Base-by-base conservation (phyloP, 2,329 filamentous ascomycete genomes). In the Sporothrix humicola region DNA sequence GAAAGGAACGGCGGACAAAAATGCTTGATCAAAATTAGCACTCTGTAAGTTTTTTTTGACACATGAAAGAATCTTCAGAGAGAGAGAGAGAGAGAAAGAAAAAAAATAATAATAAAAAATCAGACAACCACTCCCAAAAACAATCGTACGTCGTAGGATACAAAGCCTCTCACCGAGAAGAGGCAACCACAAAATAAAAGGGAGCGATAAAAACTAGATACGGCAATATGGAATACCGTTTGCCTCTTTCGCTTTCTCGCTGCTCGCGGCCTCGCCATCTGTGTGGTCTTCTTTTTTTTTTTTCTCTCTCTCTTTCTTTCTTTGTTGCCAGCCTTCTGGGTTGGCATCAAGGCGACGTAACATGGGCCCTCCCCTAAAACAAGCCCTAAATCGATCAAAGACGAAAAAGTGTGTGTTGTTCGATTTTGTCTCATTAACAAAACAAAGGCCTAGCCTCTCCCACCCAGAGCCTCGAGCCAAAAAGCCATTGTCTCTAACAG, bases 331-430 rank as follows among this genome's bases (percentile, higher is more conserved):
- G 56, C 61, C 37, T 13, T 65, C 37, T 23, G 61, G 42, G 17
- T 66, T 66, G 42, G 61, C 61, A 48, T 48, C 9, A 26, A 48
- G 44, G 61, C 10, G 42, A 66, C 61, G 61, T 66, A 26, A 66
- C 61, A 66, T 66, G 20, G 61, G 10, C 61, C 61, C 44, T 44
- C 13, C 31, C 31, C 31, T 61, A 42, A n/a, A 61, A 42, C 3
- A 37, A 23, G 6, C 6, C 58, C 6, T 15, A 37, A 59, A 13
- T 15, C 56, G 13, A 59, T 42, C 58, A 63, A 65, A 65, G 37
- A 20, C 59, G 31, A 44, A 20, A 63, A 63, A 12, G 2, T 12
- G 3, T 65, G n/a, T 3, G 31, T 37, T 37, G 31, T 23, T 23
- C 1, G 13, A 17, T 23, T 9, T 42, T 7, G n/a, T 46, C 5